These are phyloP conservation scores for Fusarium floridanum DNA, from an alignment of 2,329 filamentous ascomycete species.

Conservation along the genomic window DNA sequence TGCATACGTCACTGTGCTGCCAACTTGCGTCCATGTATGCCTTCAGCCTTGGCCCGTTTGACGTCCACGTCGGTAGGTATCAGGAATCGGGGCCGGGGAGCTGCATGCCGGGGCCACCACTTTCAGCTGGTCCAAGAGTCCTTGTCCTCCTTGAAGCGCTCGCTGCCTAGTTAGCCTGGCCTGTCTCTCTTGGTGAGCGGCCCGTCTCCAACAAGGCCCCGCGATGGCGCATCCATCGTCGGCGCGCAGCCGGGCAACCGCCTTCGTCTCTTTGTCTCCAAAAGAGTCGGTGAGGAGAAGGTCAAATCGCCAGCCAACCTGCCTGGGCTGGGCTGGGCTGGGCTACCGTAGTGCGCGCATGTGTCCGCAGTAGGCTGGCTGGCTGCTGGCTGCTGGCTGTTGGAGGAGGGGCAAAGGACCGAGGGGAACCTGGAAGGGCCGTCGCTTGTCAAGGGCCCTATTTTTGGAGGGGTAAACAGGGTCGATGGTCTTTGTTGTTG, in stretches of 20 bases:
- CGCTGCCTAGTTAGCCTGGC: constrained; percentile 7
- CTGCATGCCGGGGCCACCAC: constrained; percentile 22
- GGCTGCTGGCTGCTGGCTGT: constrained; percentile 4
- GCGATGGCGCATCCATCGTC: constrained; percentile 33
- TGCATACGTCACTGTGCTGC: constrained; percentile 45
- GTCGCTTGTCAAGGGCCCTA: constrained; percentile 34
- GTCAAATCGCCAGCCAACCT: constrained; percentile 36
- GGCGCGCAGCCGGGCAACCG: constrained; percentile 41
- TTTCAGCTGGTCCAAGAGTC: constrained; percentile 17
- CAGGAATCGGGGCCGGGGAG: constrained; percentile 25
- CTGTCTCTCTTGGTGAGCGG: constrained; percentile 28
- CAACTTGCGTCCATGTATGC: constrained; percentile 29
- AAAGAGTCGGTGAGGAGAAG: constrained; percentile 44
- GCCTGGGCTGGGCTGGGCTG: constrained; percentile 20
- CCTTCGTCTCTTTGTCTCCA: constrained; percentile 29
- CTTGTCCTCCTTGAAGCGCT: constrained; percentile 3
- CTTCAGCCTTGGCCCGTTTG: constrained; percentile 38
- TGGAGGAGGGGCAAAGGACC: constrained; percentile 17
- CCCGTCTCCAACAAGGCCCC: constrained; percentile 38
- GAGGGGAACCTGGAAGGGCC: constrained; percentile 41
- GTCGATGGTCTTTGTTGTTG: constrained; percentile 28
- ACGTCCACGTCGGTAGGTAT: constrained; percentile 42
- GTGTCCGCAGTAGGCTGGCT: constrained; percentile 32
- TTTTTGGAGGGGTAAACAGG: constrained; percentile 43
- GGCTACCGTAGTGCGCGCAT: constrained; percentile 27